A percentile compares a stretch with the other conserved stretches of the same genome.
Evolutionary conservation across 495 filamentous ascomycete genomes (phyloP).

Genomic region (Penicillium waksmanii): DNA sequence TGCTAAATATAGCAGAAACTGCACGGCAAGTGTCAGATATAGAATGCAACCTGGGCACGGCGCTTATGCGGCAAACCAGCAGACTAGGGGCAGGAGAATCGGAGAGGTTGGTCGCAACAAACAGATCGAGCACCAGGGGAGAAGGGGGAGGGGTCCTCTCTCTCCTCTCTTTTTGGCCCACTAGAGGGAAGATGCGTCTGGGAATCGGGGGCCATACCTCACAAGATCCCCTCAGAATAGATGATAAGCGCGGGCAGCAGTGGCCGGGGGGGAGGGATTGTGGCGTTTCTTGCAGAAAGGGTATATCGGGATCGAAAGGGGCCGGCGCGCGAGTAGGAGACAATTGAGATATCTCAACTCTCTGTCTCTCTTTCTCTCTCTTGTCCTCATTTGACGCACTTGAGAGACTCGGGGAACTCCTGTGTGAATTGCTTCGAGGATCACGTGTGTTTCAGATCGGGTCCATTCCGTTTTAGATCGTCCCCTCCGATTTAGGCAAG

Average conservation of each 20-base stretch:
- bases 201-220: constrained; percentile 22
- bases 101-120: neutral
- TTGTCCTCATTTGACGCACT: neutral
- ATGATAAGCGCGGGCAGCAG: constrained; percentile 17
- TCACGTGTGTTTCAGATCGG: constrained; percentile 43
- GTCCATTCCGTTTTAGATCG: constrained; percentile 18
- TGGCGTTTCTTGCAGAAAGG: constrained; percentile 4
- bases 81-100: neutral
- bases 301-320: neutral
- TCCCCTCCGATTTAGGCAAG: neutral
- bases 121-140: neutral
- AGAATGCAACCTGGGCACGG: constrained; percentile 27
- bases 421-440: constrained; percentile 28
- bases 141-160: neutral
- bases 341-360: neutral
- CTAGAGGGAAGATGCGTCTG: constrained; percentile 11
- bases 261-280: neutral
- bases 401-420: constrained; percentile 1
- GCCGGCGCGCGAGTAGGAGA: constrained; percentile 5
- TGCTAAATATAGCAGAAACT: constrained; percentile 49
- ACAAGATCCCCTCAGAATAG: constrained; percentile 7
- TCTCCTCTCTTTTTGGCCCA: neutral
- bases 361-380: neutral
- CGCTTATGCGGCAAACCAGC: constrained; percentile 25
- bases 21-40: constrained; percentile 36